Evolutionary conservation across 148 eudicot species (phyloP).

Genomic region (Vaccinium corymbosum): DNA sequence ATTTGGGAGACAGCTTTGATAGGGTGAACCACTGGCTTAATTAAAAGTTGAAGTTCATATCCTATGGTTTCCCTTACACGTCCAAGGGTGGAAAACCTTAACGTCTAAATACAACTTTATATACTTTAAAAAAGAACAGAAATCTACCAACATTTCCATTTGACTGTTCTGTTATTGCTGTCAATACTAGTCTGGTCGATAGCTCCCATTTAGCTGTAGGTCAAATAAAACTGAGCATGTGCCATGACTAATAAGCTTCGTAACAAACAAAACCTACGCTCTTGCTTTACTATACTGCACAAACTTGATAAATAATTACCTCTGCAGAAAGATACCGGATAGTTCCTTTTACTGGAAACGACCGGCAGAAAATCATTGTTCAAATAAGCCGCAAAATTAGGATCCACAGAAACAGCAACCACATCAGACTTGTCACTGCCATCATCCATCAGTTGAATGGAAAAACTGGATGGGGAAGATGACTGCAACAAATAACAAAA

Average conservation of each 20-base stretch:
- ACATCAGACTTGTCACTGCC: slow-evolving; percentile 83
- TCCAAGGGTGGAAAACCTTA: not conserved
- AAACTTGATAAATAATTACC: slow-evolving; percentile 36
- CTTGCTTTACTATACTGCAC: not conserved
- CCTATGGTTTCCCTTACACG: not conserved
- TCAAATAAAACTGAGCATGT: not conserved
- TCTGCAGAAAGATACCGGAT: slow-evolving; percentile 53
- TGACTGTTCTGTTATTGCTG: not conserved
- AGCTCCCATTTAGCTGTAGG: not conserved
- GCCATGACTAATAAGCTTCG: not conserved
- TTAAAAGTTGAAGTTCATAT: not conserved
- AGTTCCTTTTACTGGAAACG: slow-evolving; percentile 51
- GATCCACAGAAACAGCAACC: slow-evolving; percentile 82
- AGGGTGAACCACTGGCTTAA: not conserved
- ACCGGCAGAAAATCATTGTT: slow-evolving; percentile 64
- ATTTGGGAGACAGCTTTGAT: not conserved
- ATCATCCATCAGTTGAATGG: slow-evolving; percentile 85
- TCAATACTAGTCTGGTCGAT: not conserved
- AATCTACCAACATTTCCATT: not conserved
- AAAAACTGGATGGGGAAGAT: slow-evolving; percentile 47
- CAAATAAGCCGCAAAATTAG: slow-evolving; percentile 74
- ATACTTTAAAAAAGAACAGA: not conserved
- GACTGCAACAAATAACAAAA: slow-evolving; percentile 43
- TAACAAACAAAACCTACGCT: not conserved
- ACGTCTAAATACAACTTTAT: not conserved